Base-by-base conservation (phyloP, 2,329 filamentous ascomycete species). In the Seiridium unicorne region DNA sequence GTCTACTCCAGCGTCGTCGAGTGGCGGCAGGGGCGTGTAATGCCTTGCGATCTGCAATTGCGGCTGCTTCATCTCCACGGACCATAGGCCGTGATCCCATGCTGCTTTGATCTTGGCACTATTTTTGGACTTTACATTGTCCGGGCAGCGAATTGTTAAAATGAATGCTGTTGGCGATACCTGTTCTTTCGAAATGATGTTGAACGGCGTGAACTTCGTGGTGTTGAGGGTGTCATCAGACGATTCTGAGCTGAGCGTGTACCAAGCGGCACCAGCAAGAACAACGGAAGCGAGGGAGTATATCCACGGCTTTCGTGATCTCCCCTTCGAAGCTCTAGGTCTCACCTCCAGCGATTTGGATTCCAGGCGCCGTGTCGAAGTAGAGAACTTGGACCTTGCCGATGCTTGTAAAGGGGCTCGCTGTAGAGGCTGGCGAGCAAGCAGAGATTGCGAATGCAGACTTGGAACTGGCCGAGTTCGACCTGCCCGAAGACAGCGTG, bases 41-140 rank as follows among this genome's bases (percentile, higher is more conserved):
- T 92, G 88, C 63, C 95, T 81, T 48, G 92, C 91, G 67, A 99
- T 96, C 76, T 97, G 93, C 60, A 98, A 77, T 73, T 97, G 89
- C 2, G 95, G 95, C 77, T 98, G 95, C 77, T 96, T 97, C 70
- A 97, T 87, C 78, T 97, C 90, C 40, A 98, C 89, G 63, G 89
- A 93, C 90, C 92, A 96, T 47, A 96, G 82, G 4, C 90, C 89
- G 59, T 84, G 80, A 48, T 75, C 74, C 84, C 86, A 89, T 32
- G 80, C 80, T 9, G 76, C 66, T 4, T 73, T 68, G 60, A 75
- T 58, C 38, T 61, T 57, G 42, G 51, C 36, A 40, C 44, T 57
- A 55, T 63, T 55, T 54, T 51, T 58, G 68, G 44, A 60, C 44
- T 49, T 55, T 5, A 72, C 64, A 55, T 72, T n/a, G 1, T 63